These are phyloP conservation scores for Ploettnerulaceae sp. DNA, from an alignment of 2,329 filamentous ascomycete genomes.

Conservation along the genomic window DNA sequence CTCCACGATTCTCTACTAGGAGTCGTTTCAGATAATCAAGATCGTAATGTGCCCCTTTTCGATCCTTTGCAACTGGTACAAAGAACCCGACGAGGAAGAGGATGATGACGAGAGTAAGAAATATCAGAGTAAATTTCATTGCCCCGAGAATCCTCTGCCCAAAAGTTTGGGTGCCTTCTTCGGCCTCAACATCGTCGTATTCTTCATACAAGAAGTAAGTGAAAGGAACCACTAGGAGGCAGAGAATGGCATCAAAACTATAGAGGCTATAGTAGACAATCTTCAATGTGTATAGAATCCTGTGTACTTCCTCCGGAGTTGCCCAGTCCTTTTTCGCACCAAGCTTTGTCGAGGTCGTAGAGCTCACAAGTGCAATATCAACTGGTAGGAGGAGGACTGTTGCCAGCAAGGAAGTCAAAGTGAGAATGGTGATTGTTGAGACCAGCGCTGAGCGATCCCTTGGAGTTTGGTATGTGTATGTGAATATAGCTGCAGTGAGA, in stretches of 20 bases:
- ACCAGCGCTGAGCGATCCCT: conserved; percentile 80
- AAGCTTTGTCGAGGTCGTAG: conserved; percentile 68
- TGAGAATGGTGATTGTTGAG: conserved; percentile 79
- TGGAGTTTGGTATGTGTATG: conserved; percentile 86
- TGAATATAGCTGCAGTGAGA: conserved; percentile 74
- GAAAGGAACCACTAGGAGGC: conserved; percentile 85
- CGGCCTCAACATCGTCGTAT: conserved; percentile 84
- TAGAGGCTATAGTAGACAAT: conserved; percentile 92
- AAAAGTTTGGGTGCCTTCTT: conserved; percentile 70
- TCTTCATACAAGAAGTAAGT: conserved; percentile 99
- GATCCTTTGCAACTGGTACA: conserved; percentile 70
- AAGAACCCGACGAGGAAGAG: conserved; percentile 94
- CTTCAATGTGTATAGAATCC: conserved; percentile 75
- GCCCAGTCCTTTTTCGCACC: conserved; percentile 95
- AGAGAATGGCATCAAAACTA: conserved; percentile 84
- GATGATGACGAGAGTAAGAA: conserved; percentile 72
- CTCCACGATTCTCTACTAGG: conserved; percentile 79
- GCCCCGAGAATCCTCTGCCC: conserved; percentile 73
- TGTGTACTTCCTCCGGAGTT: conserved; percentile 70
- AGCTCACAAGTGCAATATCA: conserved; percentile 90
- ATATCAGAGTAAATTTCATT: conserved; percentile 83
- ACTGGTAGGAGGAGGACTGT: conserved; percentile 91
- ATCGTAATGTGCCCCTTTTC: conserved; percentile 63
- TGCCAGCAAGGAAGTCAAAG: conserved; percentile 79
- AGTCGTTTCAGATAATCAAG: conserved; percentile 89